Conservation (phyloP, 208 protist genomes). For the Crithidia thermophila region DNA sequence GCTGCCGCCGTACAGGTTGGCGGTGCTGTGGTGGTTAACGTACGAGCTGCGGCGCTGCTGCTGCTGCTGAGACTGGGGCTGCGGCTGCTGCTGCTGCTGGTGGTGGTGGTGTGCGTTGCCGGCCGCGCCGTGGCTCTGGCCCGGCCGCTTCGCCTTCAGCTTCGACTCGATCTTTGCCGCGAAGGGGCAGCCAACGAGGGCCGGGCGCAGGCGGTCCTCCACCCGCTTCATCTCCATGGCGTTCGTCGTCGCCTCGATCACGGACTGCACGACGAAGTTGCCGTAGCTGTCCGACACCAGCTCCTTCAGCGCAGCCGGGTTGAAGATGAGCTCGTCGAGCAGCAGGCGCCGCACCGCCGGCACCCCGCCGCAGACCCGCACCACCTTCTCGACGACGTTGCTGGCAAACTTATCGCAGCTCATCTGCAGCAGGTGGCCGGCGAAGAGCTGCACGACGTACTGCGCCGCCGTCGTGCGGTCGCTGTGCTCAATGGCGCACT, state of each 20-base stretch:
- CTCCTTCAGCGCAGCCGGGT: conserved; percentile 74
- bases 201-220: conserved; percentile 64
- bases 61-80: background rate
- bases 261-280: conserved; percentile 88
- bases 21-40: conserved; percentile 1
- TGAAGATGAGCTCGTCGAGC: conserved; percentile 86
- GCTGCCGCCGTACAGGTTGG: conserved; percentile 3
- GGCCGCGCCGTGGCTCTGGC: background rate
- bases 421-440: conserved; percentile 68
- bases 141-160: conserved; percentile 41
- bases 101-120: background rate
- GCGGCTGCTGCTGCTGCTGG: conserved; percentile 8
- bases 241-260: conserved; percentile 57
- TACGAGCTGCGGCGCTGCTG: conserved; percentile 5
- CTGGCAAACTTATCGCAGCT: conserved; percentile 84
- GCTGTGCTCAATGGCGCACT: conserved; percentile 85
- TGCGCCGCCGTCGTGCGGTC: conserved; percentile 53
- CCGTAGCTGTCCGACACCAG: conserved; percentile 79
- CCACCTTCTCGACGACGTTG: conserved; percentile 87
- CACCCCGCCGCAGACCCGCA: conserved; percentile 61
- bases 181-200: conserved; percentile 56
- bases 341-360: conserved; percentile 67
- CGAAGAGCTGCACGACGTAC: conserved; percentile 63
- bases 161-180: conserved; percentile 71
- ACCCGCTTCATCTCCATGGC: conserved; percentile 70